These are phyloP conservation scores for Climacium dendroides DNA, from an alignment of 225 moss, liverwort and hornwort species.

Conservation along the genomic window DNA sequence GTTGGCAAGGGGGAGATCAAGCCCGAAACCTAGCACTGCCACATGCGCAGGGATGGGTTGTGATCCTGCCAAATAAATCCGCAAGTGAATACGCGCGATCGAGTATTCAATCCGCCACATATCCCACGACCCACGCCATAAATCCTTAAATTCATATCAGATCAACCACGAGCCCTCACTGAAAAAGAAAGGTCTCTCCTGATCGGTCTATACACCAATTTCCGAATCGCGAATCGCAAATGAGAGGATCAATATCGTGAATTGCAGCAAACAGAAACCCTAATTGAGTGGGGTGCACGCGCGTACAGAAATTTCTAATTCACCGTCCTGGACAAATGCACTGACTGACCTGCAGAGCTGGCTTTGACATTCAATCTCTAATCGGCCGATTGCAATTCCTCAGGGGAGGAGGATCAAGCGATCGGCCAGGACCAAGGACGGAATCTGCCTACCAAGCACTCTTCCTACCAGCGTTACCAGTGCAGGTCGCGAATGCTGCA, in stretches of 20 bases:
- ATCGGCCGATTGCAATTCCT: not conserved
- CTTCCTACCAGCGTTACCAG: not conserved
- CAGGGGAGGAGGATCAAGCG: not conserved
- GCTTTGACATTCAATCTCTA: not conserved
- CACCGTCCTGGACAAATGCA: not conserved
- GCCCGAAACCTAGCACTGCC: not conserved
- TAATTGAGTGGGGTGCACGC: too few relatives aligned
- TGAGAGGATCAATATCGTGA: not conserved
- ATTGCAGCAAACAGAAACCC: not conserved
- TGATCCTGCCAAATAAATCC: not conserved
- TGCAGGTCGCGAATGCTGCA: not conserved
- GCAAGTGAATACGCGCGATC: not conserved
- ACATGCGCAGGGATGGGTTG: not conserved
- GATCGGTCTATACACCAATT: not conserved
- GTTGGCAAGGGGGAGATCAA: conserved; percentile 9
- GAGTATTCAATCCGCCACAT: not conserved
- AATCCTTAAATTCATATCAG: not conserved
- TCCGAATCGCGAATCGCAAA: not conserved
- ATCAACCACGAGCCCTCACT: not conserved
- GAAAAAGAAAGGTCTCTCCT: not conserved
- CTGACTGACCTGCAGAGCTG: too few relatives aligned
- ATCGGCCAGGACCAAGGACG: not conserved
- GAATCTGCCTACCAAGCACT: not conserved
- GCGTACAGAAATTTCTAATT: too few relatives aligned
- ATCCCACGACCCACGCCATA: too few relatives aligned